These are phyloP conservation scores for Cladosporium sp. DNA, from an alignment of 2,329 filamentous ascomycete genomes.

Conservation along the genomic window DNA sequence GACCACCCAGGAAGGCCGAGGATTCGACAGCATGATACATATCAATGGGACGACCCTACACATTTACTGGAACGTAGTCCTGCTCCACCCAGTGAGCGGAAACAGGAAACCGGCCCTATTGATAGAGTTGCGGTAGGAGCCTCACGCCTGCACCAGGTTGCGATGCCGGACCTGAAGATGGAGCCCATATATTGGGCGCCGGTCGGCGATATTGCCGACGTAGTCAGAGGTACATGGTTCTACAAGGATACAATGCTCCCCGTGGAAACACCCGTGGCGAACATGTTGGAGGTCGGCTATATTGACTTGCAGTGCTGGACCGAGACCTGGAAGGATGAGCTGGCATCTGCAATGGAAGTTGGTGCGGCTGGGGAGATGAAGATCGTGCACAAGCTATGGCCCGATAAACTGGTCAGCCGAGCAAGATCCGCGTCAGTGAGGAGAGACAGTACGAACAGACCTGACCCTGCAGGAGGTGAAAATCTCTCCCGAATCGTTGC, in stretches of 20 bases:
- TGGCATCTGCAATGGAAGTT: slow-evolving; percentile 86
- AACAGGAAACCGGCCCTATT: slow-evolving; percentile 41
- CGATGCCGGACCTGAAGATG: slow-evolving; percentile 78
- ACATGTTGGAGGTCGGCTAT: slow-evolving; percentile 90
- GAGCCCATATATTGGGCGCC: slow-evolving; percentile 98
- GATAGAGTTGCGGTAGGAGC: slow-evolving; percentile 79
- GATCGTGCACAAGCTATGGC: slow-evolving; percentile 81
- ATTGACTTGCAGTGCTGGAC: slow-evolving; percentile 84
- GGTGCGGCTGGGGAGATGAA: slow-evolving; percentile 90
- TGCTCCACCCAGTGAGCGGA: slow-evolving; percentile 27
- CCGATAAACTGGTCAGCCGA: slow-evolving; percentile 56
- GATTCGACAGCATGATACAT: slow-evolving; percentile 49
- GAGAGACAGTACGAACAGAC: slow-evolving; percentile 22
- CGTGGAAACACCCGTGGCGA: slow-evolving; percentile 80
- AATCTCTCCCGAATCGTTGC: slow-evolving; percentile 31
- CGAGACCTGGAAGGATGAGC: slow-evolving; percentile 87
- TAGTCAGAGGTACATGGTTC: slow-evolving; percentile 92
- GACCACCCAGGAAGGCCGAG: slow-evolving; percentile 33
- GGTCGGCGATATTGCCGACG: slow-evolving; percentile 80
- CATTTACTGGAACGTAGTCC: slow-evolving; percentile 37
- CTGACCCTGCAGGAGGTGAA: slow-evolving; percentile 22
- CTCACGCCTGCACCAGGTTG: slow-evolving; percentile 86
- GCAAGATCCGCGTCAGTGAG: slow-evolving; percentile 18
- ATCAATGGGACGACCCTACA: slow-evolving; percentile 50
- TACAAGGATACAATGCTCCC: slow-evolving; percentile 95